These are phyloP conservation scores for Trichoderma semiorbis DNA, from an alignment of 2,329 filamentous ascomycete species.

Conservation along the genomic window DNA sequence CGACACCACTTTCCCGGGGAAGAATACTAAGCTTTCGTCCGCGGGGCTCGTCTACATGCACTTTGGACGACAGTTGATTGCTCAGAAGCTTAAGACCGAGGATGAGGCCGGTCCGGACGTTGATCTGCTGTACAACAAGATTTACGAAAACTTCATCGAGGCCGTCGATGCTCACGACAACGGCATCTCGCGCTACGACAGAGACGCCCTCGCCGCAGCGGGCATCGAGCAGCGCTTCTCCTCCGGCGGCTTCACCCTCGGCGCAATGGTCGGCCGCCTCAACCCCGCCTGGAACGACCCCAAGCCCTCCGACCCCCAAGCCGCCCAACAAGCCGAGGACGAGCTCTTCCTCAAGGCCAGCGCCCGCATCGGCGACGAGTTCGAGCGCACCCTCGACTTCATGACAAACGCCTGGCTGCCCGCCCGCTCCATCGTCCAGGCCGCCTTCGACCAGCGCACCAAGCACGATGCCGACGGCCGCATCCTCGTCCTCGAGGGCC, in stretches of 20 bases:
- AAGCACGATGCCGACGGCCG: conserved; percentile 71
- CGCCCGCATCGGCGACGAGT: conserved; percentile 82
- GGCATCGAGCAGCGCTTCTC: conserved; percentile 80
- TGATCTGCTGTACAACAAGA: conserved; percentile 74
- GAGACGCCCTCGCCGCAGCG: conserved; percentile 62
- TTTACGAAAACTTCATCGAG: conserved; percentile 93
- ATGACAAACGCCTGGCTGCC: conserved; percentile 79
- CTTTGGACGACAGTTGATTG: conserved; percentile 83
- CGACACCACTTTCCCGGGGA: conserved; percentile 75
- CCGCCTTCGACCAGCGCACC: conserved; percentile 67
- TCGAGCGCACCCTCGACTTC: conserved; percentile 75
- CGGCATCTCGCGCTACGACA: conserved; percentile 80
- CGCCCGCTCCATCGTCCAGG: conserved; percentile 72
- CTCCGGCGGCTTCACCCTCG: conserved; percentile 77
- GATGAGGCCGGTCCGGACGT: conserved; percentile 64
- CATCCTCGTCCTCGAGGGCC: conserved; percentile 73
- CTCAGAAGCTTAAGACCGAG: conserved; percentile 45
- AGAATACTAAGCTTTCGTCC: conserved; percentile 84
- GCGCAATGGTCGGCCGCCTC: conserved; percentile 74
- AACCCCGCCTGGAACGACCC: conserved; percentile 80
- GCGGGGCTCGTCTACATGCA: conserved; percentile 95
- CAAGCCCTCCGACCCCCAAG: conserved; percentile 45
- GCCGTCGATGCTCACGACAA: conserved; percentile 98
- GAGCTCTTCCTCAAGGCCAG: conserved; percentile 74
- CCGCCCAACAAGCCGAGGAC: conserved; percentile 73